Evolutionary conservation across 78 protist species (phyloP), one percentile per base, ranked within the genome.

Genomic region (Dictyostelium citrinum): DNA sequence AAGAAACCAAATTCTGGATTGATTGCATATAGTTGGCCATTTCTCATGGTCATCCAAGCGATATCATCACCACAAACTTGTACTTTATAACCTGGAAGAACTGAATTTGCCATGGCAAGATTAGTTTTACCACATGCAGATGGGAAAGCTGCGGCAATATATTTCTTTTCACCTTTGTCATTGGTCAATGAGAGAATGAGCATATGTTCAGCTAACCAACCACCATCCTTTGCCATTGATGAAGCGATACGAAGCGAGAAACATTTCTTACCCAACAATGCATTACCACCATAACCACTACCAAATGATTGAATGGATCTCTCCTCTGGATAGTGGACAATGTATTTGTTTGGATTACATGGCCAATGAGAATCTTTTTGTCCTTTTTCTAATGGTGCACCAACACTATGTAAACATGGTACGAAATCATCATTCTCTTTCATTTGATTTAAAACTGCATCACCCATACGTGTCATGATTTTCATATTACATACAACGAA

Each of bases 151-250:
- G 98, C 99, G 2, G 98, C 97, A 20, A 98, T 55, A 83, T 97
- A 94, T 46, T 60, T 64, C 80, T 91, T 95, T 72, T 93, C 90
- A 81, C 90, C 94, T 29, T 64, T 49, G 10, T 98, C 97, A 60
- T 88, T 82, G 29, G 97, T 95, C 11, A 97, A 24, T 39, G 96
- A 95, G 2, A 97, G 90, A 37, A 98, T 95, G 39, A 98, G 78
- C 98, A 97, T 97, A 93, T 98, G 99, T 91, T 98, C 99, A 33
- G 99, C 98, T 27, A 98, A 49, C 99, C 99, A 97, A 10, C 97
- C 98, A n/a, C 97, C 94, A 5, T 91, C 96, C 2, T 31, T 33
- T 55, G 90, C 97, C 77, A 96, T 95, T 14, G 70, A 46, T 24
- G 97, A 95, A 4, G 99, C 99, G n/a, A 98, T 95, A 49, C 99